These are phyloP conservation scores for Psilocybe cyanescens DNA, from an alignment of 768 basidiomycete genomes.

Conservation along the genomic window DNA sequence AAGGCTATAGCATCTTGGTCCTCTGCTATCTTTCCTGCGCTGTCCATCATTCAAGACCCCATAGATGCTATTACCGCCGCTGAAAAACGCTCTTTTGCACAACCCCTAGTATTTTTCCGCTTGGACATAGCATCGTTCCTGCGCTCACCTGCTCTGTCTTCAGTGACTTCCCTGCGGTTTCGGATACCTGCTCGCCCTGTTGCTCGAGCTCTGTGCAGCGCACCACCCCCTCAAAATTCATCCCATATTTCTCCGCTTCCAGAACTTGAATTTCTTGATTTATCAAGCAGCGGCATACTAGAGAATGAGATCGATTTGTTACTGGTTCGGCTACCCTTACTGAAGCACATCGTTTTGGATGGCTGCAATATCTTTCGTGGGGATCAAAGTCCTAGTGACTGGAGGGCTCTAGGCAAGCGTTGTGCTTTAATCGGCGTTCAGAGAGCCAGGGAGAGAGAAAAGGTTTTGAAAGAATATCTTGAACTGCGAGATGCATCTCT, in stretches of 20 bases:
- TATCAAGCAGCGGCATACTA: conserved; percentile 70
- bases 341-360: conserved; percentile 76
- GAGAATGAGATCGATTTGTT: conserved; percentile 58
- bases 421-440: conserved; percentile 66
- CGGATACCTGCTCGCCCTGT: conserved; percentile 74
- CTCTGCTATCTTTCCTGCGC: conserved; percentile 35
- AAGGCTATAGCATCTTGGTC: conserved; percentile 70
- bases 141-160: conserved; percentile 49
- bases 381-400: conserved; percentile 58
- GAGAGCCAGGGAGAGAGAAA: conserved; percentile 70
- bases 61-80: conserved; percentile 40
- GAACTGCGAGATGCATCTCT: conserved; percentile 32
- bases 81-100: conserved; percentile 60
- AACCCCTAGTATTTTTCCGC: conserved; percentile 86
- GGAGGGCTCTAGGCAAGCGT: conserved; percentile 61
- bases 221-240: conserved; percentile 6
- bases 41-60: conserved; percentile 75
- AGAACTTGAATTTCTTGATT: conserved; percentile 66
- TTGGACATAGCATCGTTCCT: conserved; percentile 56
- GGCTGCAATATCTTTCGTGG: conserved; percentile 59
- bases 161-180: conserved; percentile 63
- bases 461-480: conserved; percentile 54
- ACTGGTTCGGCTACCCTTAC: conserved; percentile 47
- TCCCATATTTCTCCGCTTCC: conserved; percentile 35
- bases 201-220: conserved; percentile 41